Evolutionary conservation across 495 filamentous ascomycete species (phyloP), one percentile per base, ranked within the genome.

Genomic region (Aspergillus wentii): DNA sequence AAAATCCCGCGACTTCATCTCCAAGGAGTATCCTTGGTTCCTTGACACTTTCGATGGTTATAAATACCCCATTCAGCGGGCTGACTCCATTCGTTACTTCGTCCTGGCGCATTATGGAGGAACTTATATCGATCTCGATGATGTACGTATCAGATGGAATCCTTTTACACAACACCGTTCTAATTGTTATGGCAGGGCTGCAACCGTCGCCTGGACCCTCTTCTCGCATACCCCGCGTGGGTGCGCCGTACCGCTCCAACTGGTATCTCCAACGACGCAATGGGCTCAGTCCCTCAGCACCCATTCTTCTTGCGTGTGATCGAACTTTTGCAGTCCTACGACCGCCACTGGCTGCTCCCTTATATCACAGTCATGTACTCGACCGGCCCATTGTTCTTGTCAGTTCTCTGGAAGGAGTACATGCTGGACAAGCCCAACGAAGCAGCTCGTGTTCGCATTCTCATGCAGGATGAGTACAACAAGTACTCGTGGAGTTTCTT

Each of bases 281-380:
- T 94, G 77, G 88, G 85, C 28, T 67, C 84, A 10, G 71, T 84
- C 3, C 86, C 86, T 1, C 73, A 83, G 36, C 89, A 95, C 48
- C 86, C 85, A 0, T 94, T 89, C 69, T 94, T 91, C 72, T 67
- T 79, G 8, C 72, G 69, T 26, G 75, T 84, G 17, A 88, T 89
- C 38, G 79, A 86, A 46, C 66, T 70, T 11, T 66, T 95, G 26
- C 71, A 82, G 35, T 56, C 64, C 4, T 94, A 88, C 57, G 75
- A 89, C 53, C 76, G 78, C 45, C 79, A 79, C 51, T 94, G 85
- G 83, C 58, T 78, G 23, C 70, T 92, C 26, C 86, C 88, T 1
- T 95, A 92, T 58, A 82, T 92, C 43, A 91, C 86, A 14, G 83
- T 95, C 45, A 94, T 90, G 83, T 90, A 84, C 47, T 77, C 78